Evolutionary conservation across 805 yeast species (phyloP).

Genomic region (Candida ficus): DNA sequence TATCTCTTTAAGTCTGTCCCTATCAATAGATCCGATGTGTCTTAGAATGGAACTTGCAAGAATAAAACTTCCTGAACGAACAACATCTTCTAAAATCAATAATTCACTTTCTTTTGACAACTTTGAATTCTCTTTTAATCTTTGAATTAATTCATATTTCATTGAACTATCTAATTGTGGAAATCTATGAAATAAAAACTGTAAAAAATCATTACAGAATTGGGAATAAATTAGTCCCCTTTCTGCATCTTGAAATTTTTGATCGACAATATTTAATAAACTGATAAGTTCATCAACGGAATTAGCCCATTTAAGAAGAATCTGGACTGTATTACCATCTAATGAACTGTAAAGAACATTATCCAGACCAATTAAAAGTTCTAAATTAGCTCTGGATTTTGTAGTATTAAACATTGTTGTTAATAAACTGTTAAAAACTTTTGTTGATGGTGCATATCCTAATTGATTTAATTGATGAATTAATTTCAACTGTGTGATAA

Average conservation of each 20-base stretch:
- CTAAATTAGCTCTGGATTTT: not conserved
- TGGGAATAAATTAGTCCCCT: not conserved
- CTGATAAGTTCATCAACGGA: not conserved
- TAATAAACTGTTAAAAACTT: not conserved
- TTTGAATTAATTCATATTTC: not conserved
- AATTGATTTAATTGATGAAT: not conserved
- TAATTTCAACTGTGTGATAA: not conserved
- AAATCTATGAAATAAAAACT: not conserved
- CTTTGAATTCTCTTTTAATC: not conserved
- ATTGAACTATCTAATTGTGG: not conserved
- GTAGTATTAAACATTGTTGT: not conserved
- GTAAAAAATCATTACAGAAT: not conserved
- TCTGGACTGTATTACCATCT: not conserved
- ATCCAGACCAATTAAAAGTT: conserved; percentile 2
- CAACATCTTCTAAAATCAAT: not conserved
- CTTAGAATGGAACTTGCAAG: not conserved
- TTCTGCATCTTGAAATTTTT: not conserved
- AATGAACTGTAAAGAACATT: conserved; percentile 1
- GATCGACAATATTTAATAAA: conserved; percentile 2
- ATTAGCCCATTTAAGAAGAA: not conserved
- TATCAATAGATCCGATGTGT: not conserved
- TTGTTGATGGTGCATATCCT: conserved; percentile 1
- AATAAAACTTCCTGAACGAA: conserved; percentile 4
- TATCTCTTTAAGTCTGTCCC: not conserved
- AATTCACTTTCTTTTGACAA: not conserved